Base-by-base conservation (phyloP, 2,329 filamentous ascomycete species). In the Fusarium chuoi region DNA sequence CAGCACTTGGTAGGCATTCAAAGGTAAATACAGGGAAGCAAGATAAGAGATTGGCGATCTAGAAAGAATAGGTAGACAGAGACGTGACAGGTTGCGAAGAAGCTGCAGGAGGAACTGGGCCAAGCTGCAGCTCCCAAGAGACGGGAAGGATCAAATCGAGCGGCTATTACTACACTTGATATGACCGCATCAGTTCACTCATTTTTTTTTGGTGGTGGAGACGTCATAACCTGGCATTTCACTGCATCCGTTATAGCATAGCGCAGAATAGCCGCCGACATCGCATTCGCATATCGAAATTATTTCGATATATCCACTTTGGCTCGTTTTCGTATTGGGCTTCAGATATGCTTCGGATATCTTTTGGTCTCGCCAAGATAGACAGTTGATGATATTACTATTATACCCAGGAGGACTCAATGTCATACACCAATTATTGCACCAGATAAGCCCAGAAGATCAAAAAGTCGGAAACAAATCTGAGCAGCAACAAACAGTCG, bases 121-220 rank as follows among this genome's bases (percentile, higher is more conserved):
- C 48, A 59, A 65, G 49, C 70, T 64, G 52, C 49, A 75, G 56
- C 54, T 65, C 67, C n/a, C 46, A n/a, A 57, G 45, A 33, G 15
- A 42, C 15, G 24, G 51, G 26, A 42, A 41, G 26, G 35, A 55
- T 63, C 52, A 51, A 68, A 71, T 59, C 48, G 56, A 70, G 72
- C 67, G 71, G 71, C 60, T 73, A 36, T 67, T 69, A 52, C 62
- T 48, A 36, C 26, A 49, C n/a, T 36, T 33, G 26, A 28, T 39
- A 73, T 71, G 75, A 78, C 76, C 76, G 62, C 70, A 78, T 76
- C 65, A 65, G 76, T 75, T 65, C 55, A 65, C 38, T 46, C 39
- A 49, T 42, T 36, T 58, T 70, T 52, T 51, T 65, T 45, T 36
- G 42, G 46, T 12, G 60, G 66, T 70, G 77, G 77, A 76, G 76